phyloP scores from a whole-genome alignment of 495 filamentous ascomycete genomes.

The Annulohypoxylon bovei region DNA sequence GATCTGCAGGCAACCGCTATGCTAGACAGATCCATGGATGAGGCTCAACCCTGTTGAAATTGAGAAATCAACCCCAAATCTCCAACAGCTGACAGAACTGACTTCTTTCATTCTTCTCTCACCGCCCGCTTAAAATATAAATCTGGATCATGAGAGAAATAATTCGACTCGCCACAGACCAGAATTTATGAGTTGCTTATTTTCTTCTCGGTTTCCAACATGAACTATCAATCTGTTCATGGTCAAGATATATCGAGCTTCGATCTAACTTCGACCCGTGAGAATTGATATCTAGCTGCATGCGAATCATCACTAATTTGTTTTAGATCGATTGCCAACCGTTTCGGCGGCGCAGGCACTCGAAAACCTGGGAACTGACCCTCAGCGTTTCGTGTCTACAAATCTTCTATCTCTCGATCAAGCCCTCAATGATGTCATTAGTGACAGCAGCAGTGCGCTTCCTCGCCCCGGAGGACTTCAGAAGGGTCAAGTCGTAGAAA shows the following conservation, averaged over 20 bases:
- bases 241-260: conserved; percentile 59
- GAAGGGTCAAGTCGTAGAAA: conserved; percentile 83
- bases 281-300: conserved; percentile 18
- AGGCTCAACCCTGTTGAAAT: conserved; percentile 39
- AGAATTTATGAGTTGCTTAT: conserved; percentile 3
- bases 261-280: conserved; percentile 54
- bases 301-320: conserved; percentile 17
- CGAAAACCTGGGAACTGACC: conserved; percentile 64
- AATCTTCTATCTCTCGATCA: conserved; percentile 71
- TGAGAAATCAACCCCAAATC: conserved; percentile 31
- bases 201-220: conserved; percentile 19
- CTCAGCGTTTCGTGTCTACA: conserved; percentile 68
- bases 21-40: conserved; percentile 20
- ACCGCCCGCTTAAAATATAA: background rate
- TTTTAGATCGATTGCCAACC: conserved; percentile 79
- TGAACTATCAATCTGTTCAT: conserved; percentile 58
- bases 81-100: conserved; percentile 18
- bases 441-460: conserved; percentile 24
- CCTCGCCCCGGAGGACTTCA: conserved; percentile 65
- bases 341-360: conserved; percentile 88
- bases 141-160: background rate
- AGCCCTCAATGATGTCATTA: conserved; percentile 51
- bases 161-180: background rate
- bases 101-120: conserved; percentile 7
- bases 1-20: conserved; percentile 39